A percentile compares a stretch with the other conserved stretches of the same genome.
These are phyloP conservation scores for Nicotiana obtusifolia DNA, from an alignment of 257 asterid genomes.

Conservation along the genomic window DNA sequence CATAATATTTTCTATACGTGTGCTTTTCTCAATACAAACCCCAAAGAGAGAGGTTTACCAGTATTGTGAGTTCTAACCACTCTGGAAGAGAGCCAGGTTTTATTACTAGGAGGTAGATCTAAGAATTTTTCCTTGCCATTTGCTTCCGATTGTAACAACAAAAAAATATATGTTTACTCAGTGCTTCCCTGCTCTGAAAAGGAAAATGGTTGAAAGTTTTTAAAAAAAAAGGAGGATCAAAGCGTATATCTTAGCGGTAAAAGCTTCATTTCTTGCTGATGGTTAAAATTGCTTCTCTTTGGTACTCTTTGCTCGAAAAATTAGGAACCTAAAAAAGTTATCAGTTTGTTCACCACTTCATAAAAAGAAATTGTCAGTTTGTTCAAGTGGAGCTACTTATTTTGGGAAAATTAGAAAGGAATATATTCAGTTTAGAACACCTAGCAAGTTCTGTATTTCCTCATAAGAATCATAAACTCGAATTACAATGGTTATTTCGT, in stretches of 20 bases:
- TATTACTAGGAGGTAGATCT: not conserved
- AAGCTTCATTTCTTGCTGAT: not conserved
- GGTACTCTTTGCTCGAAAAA: not conserved
- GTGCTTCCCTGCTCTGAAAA: no score
- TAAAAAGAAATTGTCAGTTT: not conserved
- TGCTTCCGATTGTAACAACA: not conserved
- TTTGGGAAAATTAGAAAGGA: not conserved
- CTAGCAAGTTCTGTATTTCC: not conserved
- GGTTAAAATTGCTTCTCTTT: not conserved
- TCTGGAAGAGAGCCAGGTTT: not conserved
- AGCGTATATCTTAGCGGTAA: not conserved
- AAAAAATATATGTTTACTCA: not conserved
- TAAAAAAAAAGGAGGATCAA: not conserved
- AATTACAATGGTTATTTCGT: not conserved
- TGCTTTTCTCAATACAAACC: not conserved
- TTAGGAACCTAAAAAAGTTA: not conserved
- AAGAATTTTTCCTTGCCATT: not conserved
- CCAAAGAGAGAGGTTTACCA: not conserved
- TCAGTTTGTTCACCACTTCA: not conserved
- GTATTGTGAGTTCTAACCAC: not conserved
- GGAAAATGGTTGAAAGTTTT: not conserved
- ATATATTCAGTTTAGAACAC: not conserved
- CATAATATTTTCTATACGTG: not conserved
- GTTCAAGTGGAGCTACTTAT: not conserved
- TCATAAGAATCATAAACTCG: not conserved